Evolutionary conservation across 371 early-diverging fungal genomes (phyloP), one percentile per base, ranked within the genome.

Genomic region (Vittaforma corneae): DNA sequence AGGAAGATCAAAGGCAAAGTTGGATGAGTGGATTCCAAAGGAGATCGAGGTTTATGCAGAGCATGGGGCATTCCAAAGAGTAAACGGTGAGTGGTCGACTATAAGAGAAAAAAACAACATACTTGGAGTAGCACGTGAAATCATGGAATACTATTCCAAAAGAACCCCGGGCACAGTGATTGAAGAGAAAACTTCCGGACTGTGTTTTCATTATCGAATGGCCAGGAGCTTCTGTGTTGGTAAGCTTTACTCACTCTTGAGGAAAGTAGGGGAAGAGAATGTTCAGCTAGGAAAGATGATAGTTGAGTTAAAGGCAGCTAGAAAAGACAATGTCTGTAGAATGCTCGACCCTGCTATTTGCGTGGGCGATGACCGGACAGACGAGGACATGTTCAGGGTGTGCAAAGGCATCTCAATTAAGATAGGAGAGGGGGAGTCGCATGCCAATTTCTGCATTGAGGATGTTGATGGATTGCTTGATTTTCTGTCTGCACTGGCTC

Each of bases 301-400:
- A 9, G 44, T 80, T 48, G 80, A 80, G 52, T 67, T 73, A 24
- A 48, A 63, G 29, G 28, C 46, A 26, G 34, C 50, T 24, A 70
- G 63, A 45, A 80, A 80, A 68, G 68, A 62, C 11, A 47, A 65
- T 37, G 48, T 74, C 1, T 45, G 64, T 28, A 57, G 67, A 46
- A 51, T 60, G 3, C 26, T 64, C 30, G 38, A 67, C 6, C 40
- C 68, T 22, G 59, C 45, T 32, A 55, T 77, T 46, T 53, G 70
- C 2, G 73, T 67, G 0, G 80, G 80, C 28, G 80, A 80, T 62
- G 80, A 80, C 45, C 29, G 53, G 29, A 76, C 77, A 3, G 80
- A 80, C 53, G 78, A 80, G 59, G 71, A 76, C 28, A 76, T 77
- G 77, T 77, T 77, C 59, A 45, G 37, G 18, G 28, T 24, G n/a